Conservation (phyloP, 352 stramenopile species). For the Phytophthora pistaciae region DNA sequence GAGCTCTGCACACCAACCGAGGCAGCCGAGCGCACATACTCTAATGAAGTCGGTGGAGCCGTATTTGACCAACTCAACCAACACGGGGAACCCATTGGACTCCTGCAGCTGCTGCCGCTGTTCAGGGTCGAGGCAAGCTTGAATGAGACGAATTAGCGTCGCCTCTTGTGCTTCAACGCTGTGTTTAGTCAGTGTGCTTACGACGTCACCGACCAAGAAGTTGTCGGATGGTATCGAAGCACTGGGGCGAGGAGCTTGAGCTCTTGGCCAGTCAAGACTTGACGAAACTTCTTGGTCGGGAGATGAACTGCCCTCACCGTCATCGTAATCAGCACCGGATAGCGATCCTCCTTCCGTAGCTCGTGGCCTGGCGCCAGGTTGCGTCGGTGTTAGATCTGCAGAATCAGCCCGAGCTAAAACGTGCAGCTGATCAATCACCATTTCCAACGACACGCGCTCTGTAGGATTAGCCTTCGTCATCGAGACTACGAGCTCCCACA, state of each 20-base stretch:
- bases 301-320: neutral
- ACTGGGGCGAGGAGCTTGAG: neutral
- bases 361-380: too few species aligned
- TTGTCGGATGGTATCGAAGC: neutral
- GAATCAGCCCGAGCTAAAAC: neutral
- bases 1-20: neutral
- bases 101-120: neutral
- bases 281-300: neutral
- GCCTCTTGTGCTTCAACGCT: neutral
- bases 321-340: neutral
- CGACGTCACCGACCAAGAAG: neutral
- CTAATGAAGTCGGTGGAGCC: neutral
- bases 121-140: neutral
- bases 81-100: neutral
- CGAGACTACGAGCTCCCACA: neutral
- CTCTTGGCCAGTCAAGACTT: neutral
- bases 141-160: neutral
- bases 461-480: neutral
- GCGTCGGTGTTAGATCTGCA: neutral
- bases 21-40: neutral
- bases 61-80: neutral
- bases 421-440: neutral
- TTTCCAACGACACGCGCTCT: neutral
- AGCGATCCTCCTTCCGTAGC: neutral
- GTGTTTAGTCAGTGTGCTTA: neutral